Conservation (phyloP, 2,329 filamentous ascomycete genomes). For the Clonostachys sp. region DNA sequence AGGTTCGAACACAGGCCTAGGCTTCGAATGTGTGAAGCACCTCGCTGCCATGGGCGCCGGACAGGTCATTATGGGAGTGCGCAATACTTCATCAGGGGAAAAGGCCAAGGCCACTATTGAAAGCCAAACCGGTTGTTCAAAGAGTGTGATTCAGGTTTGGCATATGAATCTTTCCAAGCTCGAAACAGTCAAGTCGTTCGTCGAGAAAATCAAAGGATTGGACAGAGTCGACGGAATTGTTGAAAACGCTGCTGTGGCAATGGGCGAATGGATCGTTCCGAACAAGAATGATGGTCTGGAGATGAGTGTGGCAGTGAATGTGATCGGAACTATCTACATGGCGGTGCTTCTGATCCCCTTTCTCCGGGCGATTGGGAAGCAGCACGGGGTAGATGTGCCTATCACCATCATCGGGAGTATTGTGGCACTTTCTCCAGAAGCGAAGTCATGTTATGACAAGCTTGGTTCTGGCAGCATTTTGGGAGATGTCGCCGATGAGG, state of each 20-base stretch:
- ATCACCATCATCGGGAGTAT: not conserved
- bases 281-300: conserved; percentile 34
- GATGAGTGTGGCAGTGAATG: conserved; percentile 36
- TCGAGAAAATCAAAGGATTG: conserved; percentile 7
- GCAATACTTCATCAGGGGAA: conserved; percentile 13
- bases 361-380: not conserved
- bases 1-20: conserved; percentile 34
- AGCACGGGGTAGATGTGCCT: not conserved
- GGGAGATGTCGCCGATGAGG: not conserved
- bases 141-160: conserved; percentile 34
- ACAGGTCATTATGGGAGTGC: conserved; percentile 36
- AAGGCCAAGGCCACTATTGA: conserved; percentile 16
- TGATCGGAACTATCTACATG: conserved; percentile 20
- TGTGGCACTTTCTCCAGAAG: not conserved
- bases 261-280: conserved; percentile 6
- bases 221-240: conserved; percentile 28
- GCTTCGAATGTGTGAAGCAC: conserved; percentile 34
- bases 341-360: not conserved
- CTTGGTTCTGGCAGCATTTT: not conserved
- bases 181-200: conserved; percentile 28
- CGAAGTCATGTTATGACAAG: not conserved
- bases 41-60: conserved; percentile 29
- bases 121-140: conserved; percentile 10
- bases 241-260: conserved; percentile 27
- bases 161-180: conserved; percentile 34